These are phyloP conservation scores for Yarrowia porcina DNA, from an alignment of 805 yeast genomes.

Conservation along the genomic window DNA sequence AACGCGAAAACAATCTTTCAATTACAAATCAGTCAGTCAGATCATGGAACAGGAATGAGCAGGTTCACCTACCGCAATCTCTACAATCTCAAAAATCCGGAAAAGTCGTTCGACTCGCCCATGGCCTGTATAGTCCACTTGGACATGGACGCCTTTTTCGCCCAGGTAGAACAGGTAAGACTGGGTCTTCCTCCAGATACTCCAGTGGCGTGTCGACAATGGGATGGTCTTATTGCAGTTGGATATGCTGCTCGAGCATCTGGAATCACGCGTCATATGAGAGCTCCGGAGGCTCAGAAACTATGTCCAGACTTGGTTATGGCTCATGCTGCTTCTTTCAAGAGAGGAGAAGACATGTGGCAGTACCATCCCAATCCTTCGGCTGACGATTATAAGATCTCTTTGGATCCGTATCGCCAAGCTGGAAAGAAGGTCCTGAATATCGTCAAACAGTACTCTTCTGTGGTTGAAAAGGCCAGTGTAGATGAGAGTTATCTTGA, in stretches of 20 bases:
- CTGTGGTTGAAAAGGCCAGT: conserved; percentile 84
- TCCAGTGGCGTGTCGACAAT: conserved; percentile 93
- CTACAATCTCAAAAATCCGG: conserved; percentile 27
- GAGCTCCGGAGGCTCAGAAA: conserved; percentile 58
- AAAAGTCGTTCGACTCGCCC: conserved; percentile 57
- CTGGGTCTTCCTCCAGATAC: conserved; percentile 60
- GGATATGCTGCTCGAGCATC: conserved; percentile 73
- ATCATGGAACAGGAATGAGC: conserved; percentile 6
- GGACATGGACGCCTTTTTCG: conserved; percentile 93
- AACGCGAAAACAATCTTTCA: background rate
- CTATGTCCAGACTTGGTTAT: conserved; percentile 75
- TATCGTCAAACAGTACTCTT: conserved; percentile 60
- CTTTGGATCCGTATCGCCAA: conserved; percentile 85
- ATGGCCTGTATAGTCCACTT: conserved; percentile 78
- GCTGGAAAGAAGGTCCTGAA: conserved; percentile 77
- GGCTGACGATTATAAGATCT: conserved; percentile 70
- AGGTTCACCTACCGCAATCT: conserved; percentile 29
- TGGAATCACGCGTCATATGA: conserved; percentile 79
- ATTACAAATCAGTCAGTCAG: background rate
- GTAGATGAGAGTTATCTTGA: conserved; percentile 92
- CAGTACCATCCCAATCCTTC: conserved; percentile 55
- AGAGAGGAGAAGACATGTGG: conserved; percentile 83
- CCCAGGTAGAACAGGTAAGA: conserved; percentile 85
- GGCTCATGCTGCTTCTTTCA: conserved; percentile 92
- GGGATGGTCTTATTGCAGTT: conserved; percentile 88